Conservation (phyloP, 352 stramenopile species). For the Phytophthora uliginosa region DNA sequence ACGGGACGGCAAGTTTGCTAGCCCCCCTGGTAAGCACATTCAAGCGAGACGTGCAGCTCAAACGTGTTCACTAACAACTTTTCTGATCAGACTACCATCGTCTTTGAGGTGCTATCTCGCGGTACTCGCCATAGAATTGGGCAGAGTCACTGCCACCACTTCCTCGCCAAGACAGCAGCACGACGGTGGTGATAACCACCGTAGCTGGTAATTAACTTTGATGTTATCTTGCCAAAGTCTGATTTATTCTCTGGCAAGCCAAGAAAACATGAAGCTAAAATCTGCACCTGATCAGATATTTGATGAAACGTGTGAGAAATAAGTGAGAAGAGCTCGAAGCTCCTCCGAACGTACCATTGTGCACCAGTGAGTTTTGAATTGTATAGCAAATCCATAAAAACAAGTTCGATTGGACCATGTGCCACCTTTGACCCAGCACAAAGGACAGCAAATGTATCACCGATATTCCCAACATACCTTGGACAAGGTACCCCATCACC, state of each 20-base stretch:
- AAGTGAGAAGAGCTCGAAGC: background rate
- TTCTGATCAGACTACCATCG: background rate
- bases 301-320: background rate
- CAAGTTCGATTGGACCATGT: constrained; percentile 44
- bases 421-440: constrained; percentile 37
- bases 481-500: constrained; percentile 13
- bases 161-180: background rate
- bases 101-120: background rate
- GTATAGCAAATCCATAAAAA: constrained; percentile 47
- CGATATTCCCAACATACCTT: constrained; percentile 16
- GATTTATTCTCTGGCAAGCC: background rate
- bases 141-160: no score
- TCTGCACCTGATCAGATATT: background rate
- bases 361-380: constrained; percentile 35
- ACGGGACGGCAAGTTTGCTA: background rate
- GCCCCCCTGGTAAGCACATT: background rate
- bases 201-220: background rate
- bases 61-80: background rate
- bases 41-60: background rate
- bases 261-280: constrained; percentile 1
- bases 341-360: constrained; percentile 19
- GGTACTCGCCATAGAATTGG: no score
- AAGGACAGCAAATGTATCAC: constrained; percentile 35
- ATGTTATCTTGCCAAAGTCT: background rate
- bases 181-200: background rate